Conservation (phyloP, 2,329 filamentous ascomycete species). For the Ascosphaera aggregata region DNA sequence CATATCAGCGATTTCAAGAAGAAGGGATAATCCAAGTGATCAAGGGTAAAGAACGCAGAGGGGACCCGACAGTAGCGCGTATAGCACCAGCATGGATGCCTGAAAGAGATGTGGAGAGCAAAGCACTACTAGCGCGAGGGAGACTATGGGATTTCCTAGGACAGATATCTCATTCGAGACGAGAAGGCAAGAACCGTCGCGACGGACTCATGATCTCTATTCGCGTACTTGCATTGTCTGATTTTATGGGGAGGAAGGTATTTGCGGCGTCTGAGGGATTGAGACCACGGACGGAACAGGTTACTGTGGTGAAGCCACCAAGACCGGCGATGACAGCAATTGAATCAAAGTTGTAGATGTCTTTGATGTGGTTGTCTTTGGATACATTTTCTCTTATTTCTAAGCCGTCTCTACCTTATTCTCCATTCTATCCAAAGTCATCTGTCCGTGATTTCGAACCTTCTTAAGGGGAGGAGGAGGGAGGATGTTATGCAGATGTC, state of each 20-base stretch:
- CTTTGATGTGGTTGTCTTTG: too few relatives aligned
- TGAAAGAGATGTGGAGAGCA: slow-evolving; percentile 35
- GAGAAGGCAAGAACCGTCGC: slow-evolving; percentile 90
- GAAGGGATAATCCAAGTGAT: slow-evolving; percentile 66
- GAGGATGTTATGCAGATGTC: too few relatives aligned
- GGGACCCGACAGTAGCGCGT: slow-evolving; percentile 26
- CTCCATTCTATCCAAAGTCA: not conserved
- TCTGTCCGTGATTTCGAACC: not conserved
- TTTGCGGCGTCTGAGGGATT: slow-evolving; percentile 22
- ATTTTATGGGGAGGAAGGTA: slow-evolving; percentile 44
- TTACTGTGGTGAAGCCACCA: slow-evolving; percentile 14
- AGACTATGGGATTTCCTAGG: slow-evolving; percentile 83
- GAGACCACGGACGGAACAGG: slow-evolving; percentile 8
- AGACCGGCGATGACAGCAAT: slow-evolving; percentile 16
- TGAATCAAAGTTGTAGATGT: slow-evolving; percentile 11
- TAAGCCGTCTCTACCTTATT: not conserved
- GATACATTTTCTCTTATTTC: too few relatives aligned
- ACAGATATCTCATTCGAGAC: slow-evolving; percentile 54
- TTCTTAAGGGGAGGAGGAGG: too few relatives aligned
- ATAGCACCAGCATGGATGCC: slow-evolving; percentile 57
- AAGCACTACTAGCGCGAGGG: slow-evolving; percentile 42
- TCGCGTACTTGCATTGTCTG: slow-evolving; percentile 55
- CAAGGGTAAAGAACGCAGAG: slow-evolving; percentile 33
- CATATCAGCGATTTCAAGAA: slow-evolving; percentile 68
- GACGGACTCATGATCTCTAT: slow-evolving; percentile 76